phyloP scores from a whole-genome alignment of 306 rosid genomes.

The Vigna nakashimae region DNA sequence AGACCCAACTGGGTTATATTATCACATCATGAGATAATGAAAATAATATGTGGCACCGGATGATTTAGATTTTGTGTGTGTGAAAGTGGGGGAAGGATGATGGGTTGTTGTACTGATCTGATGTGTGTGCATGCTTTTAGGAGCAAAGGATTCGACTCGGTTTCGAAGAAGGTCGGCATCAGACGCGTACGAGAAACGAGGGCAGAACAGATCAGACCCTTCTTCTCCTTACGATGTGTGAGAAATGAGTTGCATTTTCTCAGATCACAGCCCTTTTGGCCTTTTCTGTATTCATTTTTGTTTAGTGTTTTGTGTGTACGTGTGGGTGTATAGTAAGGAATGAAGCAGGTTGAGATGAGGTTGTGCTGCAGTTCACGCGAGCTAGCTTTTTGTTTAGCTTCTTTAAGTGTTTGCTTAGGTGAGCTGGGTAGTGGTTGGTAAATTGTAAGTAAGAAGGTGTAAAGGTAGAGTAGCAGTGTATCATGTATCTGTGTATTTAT shows the following conservation, averaged over 20 bases:
- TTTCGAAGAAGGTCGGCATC: slow-evolving; percentile 83
- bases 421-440: slow-evolving; percentile 31
- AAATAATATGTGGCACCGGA: background rate
- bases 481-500: slow-evolving; percentile 38
- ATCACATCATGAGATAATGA: background rate
- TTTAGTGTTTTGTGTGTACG: slow-evolving; percentile 35
- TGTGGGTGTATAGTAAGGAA: background rate
- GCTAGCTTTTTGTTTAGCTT: slow-evolving; percentile 23
- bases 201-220: slow-evolving; percentile 64
- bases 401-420: slow-evolving; percentile 9
- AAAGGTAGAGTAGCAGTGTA: slow-evolving; percentile 44
- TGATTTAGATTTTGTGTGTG: background rate
- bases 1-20: slow-evolving; percentile 8
- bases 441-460: slow-evolving; percentile 31
- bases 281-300: slow-evolving; percentile 40
- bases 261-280: slow-evolving; percentile 25
- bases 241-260: slow-evolving; percentile 47
- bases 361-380: slow-evolving; percentile 26
- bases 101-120: background rate
- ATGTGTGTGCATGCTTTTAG: slow-evolving; percentile 31
- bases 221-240: slow-evolving; percentile 87
- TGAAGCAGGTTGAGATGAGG: background rate
- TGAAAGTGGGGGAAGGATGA: background rate
- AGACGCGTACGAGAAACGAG: slow-evolving; percentile 72
- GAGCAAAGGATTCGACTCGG: slow-evolving; percentile 77